phyloP scores from a whole-genome alignment of 1,139 yeast genomes.

The Saccharomyces pastorianus region DNA sequence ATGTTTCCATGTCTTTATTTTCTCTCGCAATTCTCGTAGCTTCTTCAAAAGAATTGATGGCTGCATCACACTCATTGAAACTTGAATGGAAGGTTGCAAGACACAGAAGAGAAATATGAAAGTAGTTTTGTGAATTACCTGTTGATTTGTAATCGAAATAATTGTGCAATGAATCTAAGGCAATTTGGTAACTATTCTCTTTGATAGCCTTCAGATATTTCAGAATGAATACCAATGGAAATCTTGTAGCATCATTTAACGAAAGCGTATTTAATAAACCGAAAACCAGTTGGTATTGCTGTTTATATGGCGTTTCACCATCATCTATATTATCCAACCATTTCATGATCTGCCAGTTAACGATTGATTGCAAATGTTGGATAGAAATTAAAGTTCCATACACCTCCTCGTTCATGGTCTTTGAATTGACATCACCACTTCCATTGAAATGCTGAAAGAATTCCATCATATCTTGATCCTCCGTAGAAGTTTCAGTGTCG shows the following conservation, averaged over 20 bases:
- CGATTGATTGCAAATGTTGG: conserved; percentile 10
- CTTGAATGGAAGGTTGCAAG: conserved; percentile 71
- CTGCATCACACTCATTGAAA: conserved; percentile 68
- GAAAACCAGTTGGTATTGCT: not conserved
- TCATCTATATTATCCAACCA: conserved; percentile 2
- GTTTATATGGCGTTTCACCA: not conserved
- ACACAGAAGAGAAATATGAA: conserved; percentile 72
- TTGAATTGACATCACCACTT: not conserved
- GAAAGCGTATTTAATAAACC: conserved; percentile 42
- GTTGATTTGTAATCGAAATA: conserved; percentile 85
- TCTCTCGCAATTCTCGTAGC: conserved; percentile 86
- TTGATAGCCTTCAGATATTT: conserved; percentile 56
- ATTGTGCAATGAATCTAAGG: conserved; percentile 65
- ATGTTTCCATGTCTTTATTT: conserved; percentile 63
- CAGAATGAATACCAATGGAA: conserved; percentile 60
- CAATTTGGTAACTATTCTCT: conserved; percentile 60
- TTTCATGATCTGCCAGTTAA: conserved; percentile 8
- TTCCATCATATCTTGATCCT: conserved; percentile 3
- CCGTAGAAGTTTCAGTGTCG: not conserved
- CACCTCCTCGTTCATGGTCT: not conserved
- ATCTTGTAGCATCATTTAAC: conserved; percentile 42
- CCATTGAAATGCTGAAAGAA: conserved; percentile 3
- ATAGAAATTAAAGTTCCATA: not conserved
- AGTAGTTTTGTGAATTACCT: conserved; percentile 20
- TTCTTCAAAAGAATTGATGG: conserved; percentile 77